Percentiles rank a stretch among this genome's conserved stretches.
These are phyloP conservation scores for Monilinia fructicola DNA, from an alignment of 2,329 filamentous ascomycete species.

Conservation along the genomic window DNA sequence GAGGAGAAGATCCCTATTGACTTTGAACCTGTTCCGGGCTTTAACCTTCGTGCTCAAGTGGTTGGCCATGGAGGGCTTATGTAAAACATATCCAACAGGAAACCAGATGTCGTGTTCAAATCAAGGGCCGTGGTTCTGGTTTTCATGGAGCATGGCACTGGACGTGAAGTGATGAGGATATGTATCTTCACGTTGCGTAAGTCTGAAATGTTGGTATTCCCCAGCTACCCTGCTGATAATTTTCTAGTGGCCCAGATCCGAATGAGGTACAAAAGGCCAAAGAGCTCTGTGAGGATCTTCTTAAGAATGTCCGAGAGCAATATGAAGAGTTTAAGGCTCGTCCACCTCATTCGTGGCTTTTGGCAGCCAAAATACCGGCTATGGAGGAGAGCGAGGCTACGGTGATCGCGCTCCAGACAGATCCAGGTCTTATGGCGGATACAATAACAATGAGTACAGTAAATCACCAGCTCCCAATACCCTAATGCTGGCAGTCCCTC, in stretches of 20 bases:
- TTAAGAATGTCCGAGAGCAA: conserved; percentile 81
- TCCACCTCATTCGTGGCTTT: conserved; percentile 63
- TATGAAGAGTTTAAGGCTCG: conserved; percentile 90
- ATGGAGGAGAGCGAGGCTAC: conserved; percentile 49
- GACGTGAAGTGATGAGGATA: conserved; percentile 90
- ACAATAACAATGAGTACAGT: conserved; percentile 41
- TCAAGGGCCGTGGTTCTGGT: conserved; percentile 93
- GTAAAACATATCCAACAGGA: conserved; percentile 98
- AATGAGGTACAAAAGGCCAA: conserved; percentile 84
- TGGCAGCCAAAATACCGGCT: conserved; percentile 45
- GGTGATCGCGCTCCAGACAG: conserved; percentile 53
- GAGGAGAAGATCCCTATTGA: conserved; percentile 91
- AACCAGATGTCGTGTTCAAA: conserved; percentile 93
- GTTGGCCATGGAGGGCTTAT: conserved; percentile 89
- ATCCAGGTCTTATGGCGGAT: conserved; percentile 47
- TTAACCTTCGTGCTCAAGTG: conserved; percentile 94
- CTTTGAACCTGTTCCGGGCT: conserved; percentile 87
- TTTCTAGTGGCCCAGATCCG: conserved; percentile 74
- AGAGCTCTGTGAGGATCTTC: conserved; percentile 82
- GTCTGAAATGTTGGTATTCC: conserved; percentile 41
- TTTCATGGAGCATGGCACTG: conserved; percentile 92
- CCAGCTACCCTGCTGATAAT: conserved; percentile 17
- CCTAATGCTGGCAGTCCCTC: conserved; percentile 47
- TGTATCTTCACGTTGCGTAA: conserved; percentile 95
- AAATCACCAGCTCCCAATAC: conserved; percentile 38